Evolutionary conservation across 225 moss, liverwort and hornwort species (phyloP).

Genomic region (Polytrichum commune): DNA sequence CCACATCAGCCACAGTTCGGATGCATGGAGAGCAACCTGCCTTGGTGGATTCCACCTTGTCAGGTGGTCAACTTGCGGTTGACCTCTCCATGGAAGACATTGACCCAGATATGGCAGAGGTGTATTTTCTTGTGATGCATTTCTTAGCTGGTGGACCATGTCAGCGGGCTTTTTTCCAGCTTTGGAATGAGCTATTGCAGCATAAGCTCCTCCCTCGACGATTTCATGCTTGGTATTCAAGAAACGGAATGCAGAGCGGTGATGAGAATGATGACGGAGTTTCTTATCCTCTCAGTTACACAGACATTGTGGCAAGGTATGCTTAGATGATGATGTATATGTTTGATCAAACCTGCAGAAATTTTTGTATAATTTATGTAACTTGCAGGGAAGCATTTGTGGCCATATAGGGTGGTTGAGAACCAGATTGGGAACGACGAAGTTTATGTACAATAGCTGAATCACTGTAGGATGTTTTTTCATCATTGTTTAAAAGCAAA

Average conservation of each 20-base stretch:
- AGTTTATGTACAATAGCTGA: too few species aligned
- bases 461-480: too few species aligned
- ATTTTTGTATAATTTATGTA: too few species aligned
- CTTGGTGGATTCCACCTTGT: constrained; percentile 24
- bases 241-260: constrained; percentile 36
- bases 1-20: constrained; percentile 24
- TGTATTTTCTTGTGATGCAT: constrained; percentile 69
- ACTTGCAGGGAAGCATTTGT: too few species aligned
- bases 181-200: constrained; percentile 65
- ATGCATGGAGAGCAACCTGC: constrained; percentile 29
- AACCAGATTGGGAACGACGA: too few species aligned
- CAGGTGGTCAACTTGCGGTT: constrained; percentile 3
- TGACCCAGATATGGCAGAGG: constrained; percentile 51
- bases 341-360: neutral
- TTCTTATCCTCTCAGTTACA: constrained; percentile 59
- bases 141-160: constrained; percentile 59
- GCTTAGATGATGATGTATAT: neutral
- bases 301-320: constrained; percentile 44
- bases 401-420: too few species aligned
- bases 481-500: too few species aligned
- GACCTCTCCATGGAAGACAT: constrained; percentile 19
- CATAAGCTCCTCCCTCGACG: constrained; percentile 63
- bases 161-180: constrained; percentile 46
- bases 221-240: constrained; percentile 58
- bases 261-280: constrained; percentile 66